Evolutionary conservation across 1,284 basidiomycete species (phyloP).

Genomic region (Pseudozyma flocculosa): DNA sequence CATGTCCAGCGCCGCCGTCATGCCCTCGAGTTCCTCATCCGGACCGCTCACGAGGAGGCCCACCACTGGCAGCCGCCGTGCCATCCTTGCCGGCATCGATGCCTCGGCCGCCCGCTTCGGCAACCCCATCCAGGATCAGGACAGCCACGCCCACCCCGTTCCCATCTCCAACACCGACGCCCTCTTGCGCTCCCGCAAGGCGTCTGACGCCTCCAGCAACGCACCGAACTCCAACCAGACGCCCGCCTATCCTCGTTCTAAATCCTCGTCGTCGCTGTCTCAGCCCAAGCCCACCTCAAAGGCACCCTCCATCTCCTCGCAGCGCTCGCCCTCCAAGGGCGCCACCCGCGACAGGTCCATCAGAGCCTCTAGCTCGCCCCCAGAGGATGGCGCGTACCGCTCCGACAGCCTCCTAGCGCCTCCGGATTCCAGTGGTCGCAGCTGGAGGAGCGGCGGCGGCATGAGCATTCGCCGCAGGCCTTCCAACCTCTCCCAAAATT

Average conservation of each 20-base stretch:
- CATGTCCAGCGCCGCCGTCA: background rate
- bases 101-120: constrained; percentile 3
- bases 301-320: constrained; percentile 1
- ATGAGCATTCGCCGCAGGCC: background rate
- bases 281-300: background rate
- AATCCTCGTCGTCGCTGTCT: background rate
- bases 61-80: background rate
- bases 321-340: background rate
- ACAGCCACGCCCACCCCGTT: constrained; percentile 10
- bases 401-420: constrained; percentile 4
- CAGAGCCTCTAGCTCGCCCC: background rate
- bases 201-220: constrained; percentile 8
- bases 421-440: background rate
- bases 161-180: constrained; percentile 39
- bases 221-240: background rate
- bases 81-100: constrained; percentile 31
- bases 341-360: constrained; percentile 8
- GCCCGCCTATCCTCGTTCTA: background rate
- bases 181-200: constrained; percentile 15
- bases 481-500: constrained; percentile 31
- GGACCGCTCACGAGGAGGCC: background rate
- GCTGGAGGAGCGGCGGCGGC: background rate
- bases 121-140: constrained; percentile 1
- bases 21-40: background rate
- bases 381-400: constrained; percentile 11